These are phyloP conservation scores for Coniochaeta sp. DNA, from an alignment of 2,329 filamentous ascomycete genomes.

Conservation along the genomic window DNA sequence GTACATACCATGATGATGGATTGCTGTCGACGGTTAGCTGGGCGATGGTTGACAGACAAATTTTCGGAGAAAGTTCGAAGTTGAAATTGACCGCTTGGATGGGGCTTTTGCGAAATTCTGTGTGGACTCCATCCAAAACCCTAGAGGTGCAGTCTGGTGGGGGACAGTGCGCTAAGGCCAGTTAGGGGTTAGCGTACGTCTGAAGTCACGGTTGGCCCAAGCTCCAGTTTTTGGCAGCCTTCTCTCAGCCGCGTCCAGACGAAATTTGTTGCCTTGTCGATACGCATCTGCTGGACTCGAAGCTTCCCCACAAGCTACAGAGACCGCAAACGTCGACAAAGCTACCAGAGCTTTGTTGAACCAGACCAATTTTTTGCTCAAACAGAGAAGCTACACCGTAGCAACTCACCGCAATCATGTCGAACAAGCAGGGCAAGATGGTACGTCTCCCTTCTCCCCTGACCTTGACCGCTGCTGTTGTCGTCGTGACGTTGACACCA, in stretches of 20 bases:
- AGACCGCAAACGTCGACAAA: constrained; percentile 29
- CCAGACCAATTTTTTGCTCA: constrained; percentile 37
- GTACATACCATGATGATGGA: constrained; percentile 31
- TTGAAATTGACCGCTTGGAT: constrained; percentile 6
- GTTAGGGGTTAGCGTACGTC: background rate
- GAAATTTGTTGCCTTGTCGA: constrained; percentile 11
- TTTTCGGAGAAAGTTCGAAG: constrained; percentile 7
- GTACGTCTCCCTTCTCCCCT: constrained; percentile 50
- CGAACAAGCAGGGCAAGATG: constrained; percentile 99
- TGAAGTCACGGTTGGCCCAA: constrained; percentile 1
- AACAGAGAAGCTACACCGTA: constrained; percentile 30
- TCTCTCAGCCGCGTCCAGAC: constrained; percentile 6
- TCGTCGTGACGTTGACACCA: constrained; percentile 42
- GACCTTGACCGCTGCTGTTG: constrained; percentile 22
- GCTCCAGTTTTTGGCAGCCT: constrained; percentile 20
- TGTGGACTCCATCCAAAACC: constrained; percentile 6
- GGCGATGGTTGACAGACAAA: constrained; percentile 7
- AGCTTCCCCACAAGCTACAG: constrained; percentile 27
- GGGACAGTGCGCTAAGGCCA: constrained; percentile 11
- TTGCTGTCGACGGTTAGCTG: constrained; percentile 12
- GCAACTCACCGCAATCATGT: constrained; percentile 48
- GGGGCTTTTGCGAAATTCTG: constrained; percentile 10
- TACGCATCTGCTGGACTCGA: constrained; percentile 33
- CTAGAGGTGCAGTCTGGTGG: constrained; percentile 11
- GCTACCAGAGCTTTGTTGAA: constrained; percentile 26